phyloP scores from a whole-genome alignment of 2,329 filamentous ascomycete species.

The Beauveria sp. region DNA sequence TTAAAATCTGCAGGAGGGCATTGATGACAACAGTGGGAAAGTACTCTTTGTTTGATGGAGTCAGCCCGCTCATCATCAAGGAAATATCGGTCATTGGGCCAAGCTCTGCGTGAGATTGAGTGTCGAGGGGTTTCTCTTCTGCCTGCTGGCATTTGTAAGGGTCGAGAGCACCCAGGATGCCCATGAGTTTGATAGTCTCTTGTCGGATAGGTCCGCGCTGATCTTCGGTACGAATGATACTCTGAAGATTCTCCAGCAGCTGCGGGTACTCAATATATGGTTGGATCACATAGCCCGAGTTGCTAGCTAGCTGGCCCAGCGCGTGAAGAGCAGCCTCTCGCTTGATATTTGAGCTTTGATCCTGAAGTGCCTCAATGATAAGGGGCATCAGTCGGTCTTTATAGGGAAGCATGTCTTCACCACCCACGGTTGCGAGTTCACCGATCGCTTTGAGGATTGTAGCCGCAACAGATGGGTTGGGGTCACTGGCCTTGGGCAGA shows the following conservation, averaged over 20 bases:
- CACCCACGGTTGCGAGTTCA: constrained; percentile 87
- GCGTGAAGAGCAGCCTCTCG: constrained; percentile 86
- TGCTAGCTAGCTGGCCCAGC: constrained; percentile 85
- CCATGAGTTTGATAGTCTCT: constrained; percentile 94
- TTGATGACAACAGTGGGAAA: constrained; percentile 98
- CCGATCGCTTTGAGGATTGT: constrained; percentile 94
- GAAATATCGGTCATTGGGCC: constrained; percentile 82
- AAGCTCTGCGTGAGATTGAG: constrained; percentile 57
- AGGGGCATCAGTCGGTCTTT: constrained; percentile 90
- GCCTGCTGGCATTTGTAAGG: constrained; percentile 96
- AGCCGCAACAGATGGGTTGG: constrained; percentile 79
- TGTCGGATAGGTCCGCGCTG: constrained; percentile 78
- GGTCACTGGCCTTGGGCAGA: constrained; percentile 83
- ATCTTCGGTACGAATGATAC: constrained; percentile 84
- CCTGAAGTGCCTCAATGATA: constrained; percentile 87
- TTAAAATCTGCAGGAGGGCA: constrained; percentile 83
- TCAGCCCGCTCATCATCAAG: constrained; percentile 94
- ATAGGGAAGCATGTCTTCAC: constrained; percentile 87
- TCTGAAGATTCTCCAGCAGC: constrained; percentile 83
- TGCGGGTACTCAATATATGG: constrained; percentile 95
- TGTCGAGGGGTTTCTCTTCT: constrained; percentile 79
- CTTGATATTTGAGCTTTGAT: constrained; percentile 84
- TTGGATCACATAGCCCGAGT: constrained; percentile 94
- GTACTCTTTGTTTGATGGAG: constrained; percentile 95
- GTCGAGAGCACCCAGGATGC: constrained; percentile 88